Evolutionary conservation across 2,329 filamentous ascomycete genomes (phyloP).

Genomic region (Colletotrichum brevisporum): DNA sequence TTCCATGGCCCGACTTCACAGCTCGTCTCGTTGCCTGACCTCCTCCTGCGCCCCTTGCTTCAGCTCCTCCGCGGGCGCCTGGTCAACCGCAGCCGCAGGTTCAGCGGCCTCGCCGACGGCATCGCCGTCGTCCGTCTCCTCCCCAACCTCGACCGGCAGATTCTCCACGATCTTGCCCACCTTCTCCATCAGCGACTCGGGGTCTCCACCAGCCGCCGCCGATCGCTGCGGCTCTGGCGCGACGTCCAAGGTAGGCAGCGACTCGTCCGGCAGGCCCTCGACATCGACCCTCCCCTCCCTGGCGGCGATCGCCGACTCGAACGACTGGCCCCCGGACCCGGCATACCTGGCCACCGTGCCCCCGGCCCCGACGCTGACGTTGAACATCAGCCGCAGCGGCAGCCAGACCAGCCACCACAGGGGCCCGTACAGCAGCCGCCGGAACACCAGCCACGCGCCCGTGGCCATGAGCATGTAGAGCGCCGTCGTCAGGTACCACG

Average conservation of each 20-base stretch:
- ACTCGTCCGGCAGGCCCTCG: slow-evolving; percentile 55
- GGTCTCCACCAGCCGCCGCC: slow-evolving; percentile 45
- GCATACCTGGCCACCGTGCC: slow-evolving; percentile 61
- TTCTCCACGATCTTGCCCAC: slow-evolving; percentile 67
- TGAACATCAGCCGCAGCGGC: slow-evolving; percentile 79
- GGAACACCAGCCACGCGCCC: slow-evolving; percentile 87
- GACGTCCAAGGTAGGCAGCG: slow-evolving; percentile 66
- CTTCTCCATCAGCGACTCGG: slow-evolving; percentile 63
- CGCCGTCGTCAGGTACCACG: slow-evolving; percentile 95
- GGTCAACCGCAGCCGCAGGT: slow-evolving; percentile 35
- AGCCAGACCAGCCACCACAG: slow-evolving; percentile 91
- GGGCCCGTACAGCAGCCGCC: slow-evolving; percentile 89
- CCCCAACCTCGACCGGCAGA: slow-evolving; percentile 38
- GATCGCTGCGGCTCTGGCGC: slow-evolving; percentile 47
- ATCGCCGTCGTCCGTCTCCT: slow-evolving; percentile 10
- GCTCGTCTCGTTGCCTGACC: slow-evolving; percentile 35
- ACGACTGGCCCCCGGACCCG: slow-evolving; percentile 37
- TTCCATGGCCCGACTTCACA: slow-evolving; percentile 12
- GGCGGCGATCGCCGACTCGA: slow-evolving; percentile 46
- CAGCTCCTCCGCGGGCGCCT: slow-evolving; percentile 44
- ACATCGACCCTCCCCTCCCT: slow-evolving; percentile 47
- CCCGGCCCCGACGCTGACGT: slow-evolving; percentile 68
- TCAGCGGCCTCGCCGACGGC: slow-evolving; percentile 43
- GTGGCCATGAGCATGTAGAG: slow-evolving; percentile 86
- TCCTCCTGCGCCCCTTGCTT: slow-evolving; percentile 39